Percentiles rank a stretch among this genome's conserved stretches.
These are phyloP conservation scores for Colletotrichum salicis DNA, from an alignment of 2,329 filamentous ascomycete species.

Conservation along the genomic window DNA sequence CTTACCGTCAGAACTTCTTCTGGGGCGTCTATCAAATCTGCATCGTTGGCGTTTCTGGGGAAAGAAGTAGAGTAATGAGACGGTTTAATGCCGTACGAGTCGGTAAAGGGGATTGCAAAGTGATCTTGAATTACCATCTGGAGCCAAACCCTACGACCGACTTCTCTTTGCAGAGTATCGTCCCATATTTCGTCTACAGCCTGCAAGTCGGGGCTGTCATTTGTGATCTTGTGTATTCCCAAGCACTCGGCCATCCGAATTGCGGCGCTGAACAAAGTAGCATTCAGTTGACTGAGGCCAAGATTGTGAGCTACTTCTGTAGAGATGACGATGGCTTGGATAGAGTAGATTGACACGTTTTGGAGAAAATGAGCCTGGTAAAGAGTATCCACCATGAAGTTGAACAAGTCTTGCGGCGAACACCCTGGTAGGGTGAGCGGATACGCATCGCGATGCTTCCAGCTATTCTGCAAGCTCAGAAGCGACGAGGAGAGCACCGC, in stretches of 20 bases:
- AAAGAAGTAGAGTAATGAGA: neutral
- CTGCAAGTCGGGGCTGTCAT: neutral
- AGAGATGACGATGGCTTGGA: neutral
- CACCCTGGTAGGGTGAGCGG: neutral
- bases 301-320: neutral
- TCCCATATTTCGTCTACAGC: neutral
- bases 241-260: neutral
- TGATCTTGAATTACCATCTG: neutral
- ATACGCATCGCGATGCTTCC: neutral
- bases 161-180: neutral
- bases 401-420: neutral
- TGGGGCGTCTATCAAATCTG: neutral
- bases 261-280: neutral
- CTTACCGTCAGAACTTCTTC: neutral
- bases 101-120: neutral
- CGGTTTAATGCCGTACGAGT: neutral
- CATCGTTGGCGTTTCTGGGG: neutral
- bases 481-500: neutral
- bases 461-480: neutral
- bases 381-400: neutral
- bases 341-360: neutral
- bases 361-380: neutral
- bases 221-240: neutral
- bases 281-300: neutral
- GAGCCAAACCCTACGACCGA: neutral